These are phyloP conservation scores for Aspergillus avenaceus DNA, from an alignment of 495 filamentous ascomycete genomes.

Conservation along the genomic window DNA sequence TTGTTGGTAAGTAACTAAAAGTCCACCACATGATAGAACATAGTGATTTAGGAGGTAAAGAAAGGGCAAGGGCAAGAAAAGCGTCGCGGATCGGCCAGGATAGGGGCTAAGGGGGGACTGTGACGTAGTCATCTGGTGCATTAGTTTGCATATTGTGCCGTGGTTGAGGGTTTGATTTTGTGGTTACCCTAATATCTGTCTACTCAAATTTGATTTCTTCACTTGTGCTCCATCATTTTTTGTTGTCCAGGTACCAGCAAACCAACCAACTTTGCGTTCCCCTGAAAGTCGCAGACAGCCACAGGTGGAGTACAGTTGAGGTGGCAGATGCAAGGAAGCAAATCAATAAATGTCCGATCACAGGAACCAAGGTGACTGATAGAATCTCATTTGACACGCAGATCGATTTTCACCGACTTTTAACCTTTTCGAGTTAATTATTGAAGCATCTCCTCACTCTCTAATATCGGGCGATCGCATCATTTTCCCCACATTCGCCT, in stretches of 20 bases:
- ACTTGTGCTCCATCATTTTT: too few relatives aligned
- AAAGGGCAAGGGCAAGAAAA: too few relatives aligned
- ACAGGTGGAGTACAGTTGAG: too few relatives aligned
- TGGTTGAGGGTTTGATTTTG: not conserved
- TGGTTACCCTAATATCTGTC: not conserved
- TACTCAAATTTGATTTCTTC: not conserved
- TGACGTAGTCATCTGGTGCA: not conserved
- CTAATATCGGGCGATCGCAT: not conserved
- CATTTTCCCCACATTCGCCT: not conserved
- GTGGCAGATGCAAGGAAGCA: not conserved
- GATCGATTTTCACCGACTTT: not conserved
- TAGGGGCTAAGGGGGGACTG: not conserved
- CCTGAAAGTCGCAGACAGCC: not conserved
- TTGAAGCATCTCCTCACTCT: not conserved
- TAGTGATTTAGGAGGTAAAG: too few relatives aligned
- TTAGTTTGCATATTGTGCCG: not conserved
- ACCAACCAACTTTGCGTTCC: too few relatives aligned
- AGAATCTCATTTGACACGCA: not conserved
- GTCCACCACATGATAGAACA: not conserved
- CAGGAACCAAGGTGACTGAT: not conserved
- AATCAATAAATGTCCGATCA: not conserved
- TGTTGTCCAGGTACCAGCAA: too few relatives aligned
- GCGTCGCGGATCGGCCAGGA: too few relatives aligned
- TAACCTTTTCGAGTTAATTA: not conserved
- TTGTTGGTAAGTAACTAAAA: not conserved